Evolutionary conservation across 2,329 filamentous ascomycete species (phyloP).

Genomic region (Epichloe aotearoae): DNA sequence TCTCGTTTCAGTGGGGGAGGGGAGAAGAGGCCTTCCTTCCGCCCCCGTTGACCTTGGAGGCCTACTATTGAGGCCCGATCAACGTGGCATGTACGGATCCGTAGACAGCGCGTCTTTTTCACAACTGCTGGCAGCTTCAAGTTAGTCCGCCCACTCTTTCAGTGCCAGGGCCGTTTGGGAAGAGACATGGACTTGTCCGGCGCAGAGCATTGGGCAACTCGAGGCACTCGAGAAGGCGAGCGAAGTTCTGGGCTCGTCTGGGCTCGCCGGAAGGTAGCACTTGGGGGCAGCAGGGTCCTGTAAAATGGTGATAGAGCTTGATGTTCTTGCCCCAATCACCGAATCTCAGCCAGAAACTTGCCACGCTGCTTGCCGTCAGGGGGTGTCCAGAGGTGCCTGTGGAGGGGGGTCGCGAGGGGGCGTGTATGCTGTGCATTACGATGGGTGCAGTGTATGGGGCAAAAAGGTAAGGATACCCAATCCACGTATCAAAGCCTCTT

Average conservation of each 20-base stretch:
- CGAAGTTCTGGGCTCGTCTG: neutral
- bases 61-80: conserved; percentile 11
- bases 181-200: neutral
- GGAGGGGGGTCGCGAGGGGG: conserved; percentile 12
- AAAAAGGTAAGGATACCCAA: conserved; percentile 28
- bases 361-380: conserved; percentile 7
- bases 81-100: conserved; percentile 26
- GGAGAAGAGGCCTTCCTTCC: neutral
- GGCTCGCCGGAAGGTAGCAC: conserved; percentile 12
- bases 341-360: conserved; percentile 14
- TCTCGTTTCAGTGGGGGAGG: conserved; percentile 1
- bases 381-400: neutral
- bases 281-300: conserved; percentile 8
- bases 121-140: neutral
- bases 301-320: neutral
- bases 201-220: neutral
- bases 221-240: neutral
- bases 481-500: conserved; percentile 23
- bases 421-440: conserved; percentile 16
- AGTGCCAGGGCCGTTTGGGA: neutral
- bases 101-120: conserved; percentile 10
- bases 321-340: conserved; percentile 6
- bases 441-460: conserved; percentile 20
- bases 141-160: neutral
- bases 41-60: neutral